Base-by-base conservation (phyloP, 257 asterid genomes). In the Striga asiatica region DNA sequence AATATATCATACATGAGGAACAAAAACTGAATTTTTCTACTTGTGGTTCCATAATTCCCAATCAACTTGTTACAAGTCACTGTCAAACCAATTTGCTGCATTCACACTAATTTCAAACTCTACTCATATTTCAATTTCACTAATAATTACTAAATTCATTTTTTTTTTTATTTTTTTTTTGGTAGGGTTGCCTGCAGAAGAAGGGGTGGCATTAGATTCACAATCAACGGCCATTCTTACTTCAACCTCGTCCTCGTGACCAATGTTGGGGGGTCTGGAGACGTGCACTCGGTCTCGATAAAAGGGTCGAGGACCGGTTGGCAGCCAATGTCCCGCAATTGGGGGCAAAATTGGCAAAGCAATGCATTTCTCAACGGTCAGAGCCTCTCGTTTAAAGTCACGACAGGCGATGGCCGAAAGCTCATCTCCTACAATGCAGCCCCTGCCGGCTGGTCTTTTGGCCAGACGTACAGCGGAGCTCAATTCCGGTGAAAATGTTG, bases 271-370 rank as follows among this genome's bases (percentile, higher is more conserved):
- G 97, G 94, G 8, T 84, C 91, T 4, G 97, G 95, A 0, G 97
- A 88, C 60, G 95, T 82, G 2, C 97, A 78, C 47, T 13, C 92
- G 4, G 94, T 82, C 2, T 69, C 86, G 24, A 68, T 88, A 66
- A 88, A 82, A 37, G 97, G 97, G 2, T 82, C 97, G 9, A 71
- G 88, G 48, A 80, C 86, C 3, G 71, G 73, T 7, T 88, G 97
- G 97, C 94, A 82, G 48, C 64, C 80, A 3, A 78, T 88, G 97
- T 80, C 94, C 4, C 80, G 97, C 62, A 88, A 88, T 68, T 88
- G 95, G 97, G 97, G 97, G 0, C 93, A 84, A 14, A 88, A 88
- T 37, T 88, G 97, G 97, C 95, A 88, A 31, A 88, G 81, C 84
- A 88, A 84, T 61, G 27, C 56, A 0, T 27, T 82, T 22, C 91